Evolutionary conservation across 2,329 filamentous ascomycete genomes (phyloP).

Genomic region (Leptodontidium sp.): DNA sequence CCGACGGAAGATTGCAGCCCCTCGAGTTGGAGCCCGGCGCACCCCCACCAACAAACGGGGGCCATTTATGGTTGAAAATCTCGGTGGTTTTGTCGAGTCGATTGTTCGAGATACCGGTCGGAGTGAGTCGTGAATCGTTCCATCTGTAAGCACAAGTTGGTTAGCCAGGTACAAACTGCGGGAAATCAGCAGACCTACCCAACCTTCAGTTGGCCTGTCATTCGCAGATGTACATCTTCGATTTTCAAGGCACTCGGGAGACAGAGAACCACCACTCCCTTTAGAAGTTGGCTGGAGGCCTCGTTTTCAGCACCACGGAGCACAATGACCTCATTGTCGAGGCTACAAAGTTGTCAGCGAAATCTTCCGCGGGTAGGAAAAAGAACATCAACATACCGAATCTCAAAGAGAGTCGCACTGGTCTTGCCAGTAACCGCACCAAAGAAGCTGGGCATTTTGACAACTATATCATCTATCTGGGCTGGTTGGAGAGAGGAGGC

Average conservation of each 20-base stretch:
- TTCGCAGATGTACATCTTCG: slow-evolving; percentile 75
- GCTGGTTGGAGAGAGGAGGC: not conserved
- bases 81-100: slow-evolving; percentile 65
- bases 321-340: slow-evolving; percentile 81
- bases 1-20: slow-evolving; percentile 68
- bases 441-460: slow-evolving; percentile 48
- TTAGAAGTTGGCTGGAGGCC: slow-evolving; percentile 77
- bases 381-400: slow-evolving; percentile 44
- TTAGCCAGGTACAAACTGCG: slow-evolving; percentile 18
- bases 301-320: slow-evolving; percentile 80
- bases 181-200: slow-evolving; percentile 59
- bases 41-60: slow-evolving; percentile 66
- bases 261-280: slow-evolving; percentile 77
- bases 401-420: slow-evolving; percentile 49
- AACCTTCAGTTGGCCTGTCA: slow-evolving; percentile 74
- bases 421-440: slow-evolving; percentile 45
- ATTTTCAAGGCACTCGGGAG: slow-evolving; percentile 73
- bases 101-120: slow-evolving; percentile 65
- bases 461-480: slow-evolving; percentile 6
- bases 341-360: slow-evolving; percentile 54
- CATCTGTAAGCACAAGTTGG: slow-evolving; percentile 50
- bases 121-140: slow-evolving; percentile 60
- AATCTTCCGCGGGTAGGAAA: slow-evolving; percentile 18
- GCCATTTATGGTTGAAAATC: slow-evolving; percentile 75
- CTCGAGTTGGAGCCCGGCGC: slow-evolving; percentile 55